Evolutionary conservation across 2,329 filamentous ascomycete genomes (phyloP), one percentile per base, ranked within the genome.

Genomic region (Westerdykella sp.): DNA sequence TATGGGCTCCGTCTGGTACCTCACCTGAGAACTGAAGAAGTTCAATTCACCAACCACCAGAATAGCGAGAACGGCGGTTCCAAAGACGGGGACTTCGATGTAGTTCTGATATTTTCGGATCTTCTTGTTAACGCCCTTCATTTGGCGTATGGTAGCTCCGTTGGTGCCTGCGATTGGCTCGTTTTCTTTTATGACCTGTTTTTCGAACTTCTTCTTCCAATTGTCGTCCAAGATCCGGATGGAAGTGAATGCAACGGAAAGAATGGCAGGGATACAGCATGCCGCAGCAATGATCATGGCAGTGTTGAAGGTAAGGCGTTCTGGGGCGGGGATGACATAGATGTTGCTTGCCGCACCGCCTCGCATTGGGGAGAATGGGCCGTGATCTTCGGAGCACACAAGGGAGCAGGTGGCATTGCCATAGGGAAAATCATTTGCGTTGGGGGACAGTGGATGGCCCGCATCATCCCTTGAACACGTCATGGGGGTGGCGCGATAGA

Each of bases 221-320:
- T 83, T 83, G 39, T 75, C 73, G 46, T 82, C 74, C 2, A 82
- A 60, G 4, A 85, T 82, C 53, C 80, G 83, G 48, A 79, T 76
- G 75, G 77, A 80, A 63, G 79, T 83, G 1, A 75, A 80, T 0
- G 79, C 68, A 7, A 84, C 62, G 7, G 78, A 80, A 0, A 85
- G 62, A 9, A 84, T 74, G 1, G 80, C 78, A 0, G 81, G 80
- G 2, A 85, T 75, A 45, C 80, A 84, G 46, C 80, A 83, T 2
- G 77, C 82, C 2, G 80, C 79, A 0, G 79, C 74, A 1, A 85
- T 66, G 2, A 85, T 71, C 7, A 77, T 83, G 0, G 71, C 78
- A 0, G 79, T 73, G 37, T 75, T 74, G 54, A 84, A 83, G 0
- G 74, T 76, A 18, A 85, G 65, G 10, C 59, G 68, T 3, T 66